These are phyloP conservation scores for Eimeria necatrix DNA, from an alignment of 169 alveolate species.

Conservation along the genomic window DNA sequence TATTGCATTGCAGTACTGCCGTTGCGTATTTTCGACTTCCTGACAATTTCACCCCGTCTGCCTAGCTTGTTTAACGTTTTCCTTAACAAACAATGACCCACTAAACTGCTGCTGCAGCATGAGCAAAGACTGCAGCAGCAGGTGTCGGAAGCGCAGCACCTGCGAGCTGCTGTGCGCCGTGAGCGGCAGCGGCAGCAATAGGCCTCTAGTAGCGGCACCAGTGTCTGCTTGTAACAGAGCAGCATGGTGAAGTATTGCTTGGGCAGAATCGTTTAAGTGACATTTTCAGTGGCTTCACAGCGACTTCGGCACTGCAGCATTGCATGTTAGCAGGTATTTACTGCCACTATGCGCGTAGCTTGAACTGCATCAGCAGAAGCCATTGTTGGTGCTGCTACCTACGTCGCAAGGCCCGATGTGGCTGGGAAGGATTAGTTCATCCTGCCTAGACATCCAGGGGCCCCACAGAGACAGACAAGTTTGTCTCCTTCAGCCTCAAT, in stretches of 20 bases:
- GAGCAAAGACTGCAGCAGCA: constrained; percentile 4
- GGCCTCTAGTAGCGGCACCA: too few species aligned
- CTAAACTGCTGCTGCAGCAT: not conserved
- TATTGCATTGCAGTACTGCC: not conserved
- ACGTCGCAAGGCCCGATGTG: too few species aligned
- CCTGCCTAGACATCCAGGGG: constrained; percentile 94
- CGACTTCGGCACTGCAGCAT: not conserved
- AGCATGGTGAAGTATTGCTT: too few species aligned
- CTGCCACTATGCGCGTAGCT: not conserved
- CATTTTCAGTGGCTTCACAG: not conserved
- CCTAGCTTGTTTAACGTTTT: not conserved
- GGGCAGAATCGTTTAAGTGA: too few species aligned
- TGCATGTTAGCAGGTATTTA: too few species aligned
- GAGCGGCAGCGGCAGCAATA: not conserved
- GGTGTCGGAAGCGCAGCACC: not conserved
- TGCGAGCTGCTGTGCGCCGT: not conserved
- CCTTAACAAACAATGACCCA: not conserved
- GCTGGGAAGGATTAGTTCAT: constrained; percentile 87
- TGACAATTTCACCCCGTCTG: not conserved
- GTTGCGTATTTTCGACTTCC: not conserved
- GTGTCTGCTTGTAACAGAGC: too few species aligned
- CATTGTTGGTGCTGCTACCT: too few species aligned
- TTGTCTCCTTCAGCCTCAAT: constrained; percentile 93
- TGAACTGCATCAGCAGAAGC: not conserved
- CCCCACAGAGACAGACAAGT: constrained; percentile 93